Evolutionary conservation across 148 eudicot species (phyloP).

Genomic region (Amaranthus palmeri): DNA sequence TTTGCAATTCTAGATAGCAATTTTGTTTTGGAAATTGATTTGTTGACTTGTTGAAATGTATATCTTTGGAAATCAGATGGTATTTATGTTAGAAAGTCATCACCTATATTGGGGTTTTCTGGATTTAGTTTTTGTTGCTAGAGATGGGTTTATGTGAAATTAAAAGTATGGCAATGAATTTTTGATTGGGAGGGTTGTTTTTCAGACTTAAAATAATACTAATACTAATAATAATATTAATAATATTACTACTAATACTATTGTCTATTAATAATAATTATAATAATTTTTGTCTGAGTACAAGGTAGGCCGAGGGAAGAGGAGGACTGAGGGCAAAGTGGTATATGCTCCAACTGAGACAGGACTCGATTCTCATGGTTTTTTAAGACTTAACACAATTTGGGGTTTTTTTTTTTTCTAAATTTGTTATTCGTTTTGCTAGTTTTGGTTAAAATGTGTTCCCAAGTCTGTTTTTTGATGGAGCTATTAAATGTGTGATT

Average conservation of each 20-base stretch:
- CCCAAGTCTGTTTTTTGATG: constrained; percentile 1
- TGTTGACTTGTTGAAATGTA: neutral
- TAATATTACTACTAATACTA: neutral
- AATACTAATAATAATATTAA: neutral
- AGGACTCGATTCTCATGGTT: neutral
- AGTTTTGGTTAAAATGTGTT: neutral
- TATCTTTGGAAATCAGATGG: neutral
- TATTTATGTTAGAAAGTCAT: neutral
- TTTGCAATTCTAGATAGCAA: neutral
- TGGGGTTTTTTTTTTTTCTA: neutral
- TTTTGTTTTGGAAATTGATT: neutral
- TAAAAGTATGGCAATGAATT: neutral
- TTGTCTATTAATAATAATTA: too few relatives aligned
- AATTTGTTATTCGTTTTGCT: neutral
- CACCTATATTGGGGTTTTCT: neutral
- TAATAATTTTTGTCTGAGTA: neutral
- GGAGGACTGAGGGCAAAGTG: neutral
- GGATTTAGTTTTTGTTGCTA: neutral
- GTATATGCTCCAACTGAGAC: too few relatives aligned
- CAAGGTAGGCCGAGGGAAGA: neutral
- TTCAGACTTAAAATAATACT: neutral
- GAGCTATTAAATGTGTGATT: neutral
- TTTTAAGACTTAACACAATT: neutral
- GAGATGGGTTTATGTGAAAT: neutral
- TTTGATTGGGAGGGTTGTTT: neutral